These are phyloP conservation scores for Euptelea pleiosperma DNA, from an alignment of 164 flowering plant genomes.

Conservation along the genomic window DNA sequence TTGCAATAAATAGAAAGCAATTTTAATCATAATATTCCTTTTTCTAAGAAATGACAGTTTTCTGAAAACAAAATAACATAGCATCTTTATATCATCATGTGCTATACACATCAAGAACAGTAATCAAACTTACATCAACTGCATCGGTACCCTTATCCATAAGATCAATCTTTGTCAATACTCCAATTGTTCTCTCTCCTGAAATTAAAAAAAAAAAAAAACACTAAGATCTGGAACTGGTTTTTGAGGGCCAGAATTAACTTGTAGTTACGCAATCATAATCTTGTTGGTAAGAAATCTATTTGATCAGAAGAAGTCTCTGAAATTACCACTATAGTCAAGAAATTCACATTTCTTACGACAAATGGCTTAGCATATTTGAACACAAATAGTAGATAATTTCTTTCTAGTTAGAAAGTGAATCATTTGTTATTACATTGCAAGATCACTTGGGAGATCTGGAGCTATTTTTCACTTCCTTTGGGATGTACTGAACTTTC, in stretches of 20 bases:
- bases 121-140: constrained; percentile 65
- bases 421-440: too few relatives aligned
- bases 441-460: too few relatives aligned
- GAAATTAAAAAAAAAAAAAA: constrained; percentile 7
- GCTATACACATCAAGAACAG: background rate
- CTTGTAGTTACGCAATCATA: background rate
- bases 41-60: background rate
- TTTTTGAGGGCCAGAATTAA: background rate
- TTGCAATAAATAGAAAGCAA: too few relatives aligned
- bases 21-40: background rate
- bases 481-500: too few relatives aligned
- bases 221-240: background rate
- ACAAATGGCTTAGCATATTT: too few relatives aligned
- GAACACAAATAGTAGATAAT: too few relatives aligned
- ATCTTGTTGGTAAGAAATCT: background rate
- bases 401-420: too few relatives aligned
- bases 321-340: background rate
- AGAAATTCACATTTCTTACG: too few relatives aligned
- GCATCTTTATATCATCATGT: background rate
- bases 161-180: constrained; percentile 91
- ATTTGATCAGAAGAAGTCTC: background rate
- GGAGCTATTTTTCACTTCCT: too few relatives aligned
- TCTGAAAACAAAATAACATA: too few relatives aligned
- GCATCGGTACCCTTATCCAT: constrained; percentile 99
- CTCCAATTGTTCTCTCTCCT: constrained; percentile 93